Evolutionary conservation across 805 yeast species (phyloP), one percentile per base, ranked within the genome.

Genomic region (Nakazawaea molendinolei): DNA sequence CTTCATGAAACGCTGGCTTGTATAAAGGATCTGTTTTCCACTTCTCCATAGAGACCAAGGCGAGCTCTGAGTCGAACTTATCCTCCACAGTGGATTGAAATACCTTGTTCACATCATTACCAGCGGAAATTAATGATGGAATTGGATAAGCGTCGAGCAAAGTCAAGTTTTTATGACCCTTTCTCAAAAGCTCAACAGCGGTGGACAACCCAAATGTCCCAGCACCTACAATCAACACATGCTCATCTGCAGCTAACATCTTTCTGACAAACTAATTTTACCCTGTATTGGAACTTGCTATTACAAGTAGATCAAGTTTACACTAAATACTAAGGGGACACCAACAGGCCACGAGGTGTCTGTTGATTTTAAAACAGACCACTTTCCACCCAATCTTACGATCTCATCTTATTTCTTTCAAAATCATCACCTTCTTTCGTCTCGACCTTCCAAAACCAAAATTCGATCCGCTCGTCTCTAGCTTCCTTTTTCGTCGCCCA

Each of bases 121-220:
- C 68, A 12, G 70, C 71, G 16, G 63, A 47, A 3, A 56, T 29
- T 3, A 60, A 56, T 1, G 69, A 63, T 1, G 69, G 69, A 5
- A 58, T 45, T 4, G 48, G 46, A 37, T 49, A 52, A 0, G 58
- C 55, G 35, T 62, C 67, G 3, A 60, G 25, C 9, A 57, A 31
- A 0, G 56, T 49, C 6, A 62, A 45, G 22, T 58, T 42, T 28
- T 44, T 47, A 32, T 52, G 49, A 2, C 67, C 67, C 21, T 52
- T 49, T 3, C 61, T 48, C 1, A 55, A 43, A 7, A 67, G 47
- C 27, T 59, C 56, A 3, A 65, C 42, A 3, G 63, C 67, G 0
- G 70, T 63, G 4, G 69, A 63, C 5, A 67, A 52, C 5, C 71
- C 72, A 46, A 62, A 65, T 0, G 67, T 62, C 2, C 71, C 70